Percentiles rank a stretch among this genome's conserved stretches.
Evolutionary conservation across 139 green algal species (phyloP).

Genomic region (Gonium pectorale): DNA sequence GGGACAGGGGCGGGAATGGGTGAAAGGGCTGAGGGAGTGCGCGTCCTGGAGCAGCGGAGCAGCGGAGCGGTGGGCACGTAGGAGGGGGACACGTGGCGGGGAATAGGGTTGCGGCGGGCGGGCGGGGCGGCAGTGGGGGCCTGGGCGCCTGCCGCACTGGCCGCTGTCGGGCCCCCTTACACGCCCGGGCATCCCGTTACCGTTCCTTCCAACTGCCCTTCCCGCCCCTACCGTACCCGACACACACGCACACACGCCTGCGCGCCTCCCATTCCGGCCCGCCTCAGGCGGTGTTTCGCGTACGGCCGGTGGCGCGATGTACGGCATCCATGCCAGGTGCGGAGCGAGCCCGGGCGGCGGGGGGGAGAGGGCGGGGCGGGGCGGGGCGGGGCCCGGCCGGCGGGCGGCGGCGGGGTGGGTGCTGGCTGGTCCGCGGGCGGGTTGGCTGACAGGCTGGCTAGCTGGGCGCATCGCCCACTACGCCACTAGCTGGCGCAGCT

Average conservation of each 20-base stretch:
- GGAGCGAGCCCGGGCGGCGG: not conserved
- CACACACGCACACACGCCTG: too few relatives aligned
- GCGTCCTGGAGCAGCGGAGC: not conserved
- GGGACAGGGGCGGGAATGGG: not conserved
- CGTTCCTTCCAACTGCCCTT: too few relatives aligned
- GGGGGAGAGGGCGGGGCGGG: too few relatives aligned
- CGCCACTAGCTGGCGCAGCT: too few relatives aligned
- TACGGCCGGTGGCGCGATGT: constrained; percentile 93
- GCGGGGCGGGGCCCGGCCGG: too few relatives aligned
- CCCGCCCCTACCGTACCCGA: too few relatives aligned
- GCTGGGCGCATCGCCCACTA: too few relatives aligned
- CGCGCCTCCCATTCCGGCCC: not conserved
- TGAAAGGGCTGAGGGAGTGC: not conserved
- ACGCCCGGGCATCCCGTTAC: too few relatives aligned
- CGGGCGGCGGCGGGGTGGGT: too few relatives aligned
- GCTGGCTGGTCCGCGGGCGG: too few relatives aligned
- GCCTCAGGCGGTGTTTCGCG: constrained; percentile 91
- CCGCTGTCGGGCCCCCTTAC: too few relatives aligned
- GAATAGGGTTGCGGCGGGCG: not conserved
- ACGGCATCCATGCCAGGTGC: constrained; percentile 86
- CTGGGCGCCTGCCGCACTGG: not conserved
- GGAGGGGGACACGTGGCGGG: not conserved
- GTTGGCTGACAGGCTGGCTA: too few relatives aligned
- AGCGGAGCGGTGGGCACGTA: not conserved
- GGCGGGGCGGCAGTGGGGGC: not conserved